Evolutionary conservation across 352 stramenopile genomes (phyloP).

Genomic region (Globisporangium alternatum): DNA sequence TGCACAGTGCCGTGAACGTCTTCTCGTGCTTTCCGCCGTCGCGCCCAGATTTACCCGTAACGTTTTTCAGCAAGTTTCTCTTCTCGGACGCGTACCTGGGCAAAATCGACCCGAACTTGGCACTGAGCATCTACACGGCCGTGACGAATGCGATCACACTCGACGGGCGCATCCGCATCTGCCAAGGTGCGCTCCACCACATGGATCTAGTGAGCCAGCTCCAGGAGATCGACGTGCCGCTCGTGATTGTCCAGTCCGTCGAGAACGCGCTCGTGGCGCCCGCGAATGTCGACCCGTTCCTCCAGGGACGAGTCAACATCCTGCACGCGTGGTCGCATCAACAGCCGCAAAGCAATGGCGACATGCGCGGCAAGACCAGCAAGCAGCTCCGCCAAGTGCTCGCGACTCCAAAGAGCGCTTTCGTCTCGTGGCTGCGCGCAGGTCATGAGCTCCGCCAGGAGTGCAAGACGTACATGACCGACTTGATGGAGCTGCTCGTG

Average conservation of each 20-base stretch:
- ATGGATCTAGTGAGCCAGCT: conserved; percentile 61
- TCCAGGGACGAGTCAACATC: conserved; percentile 71
- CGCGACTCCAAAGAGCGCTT: conserved; percentile 54
- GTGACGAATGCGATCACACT: conserved; percentile 91
- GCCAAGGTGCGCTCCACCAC: conserved; percentile 74
- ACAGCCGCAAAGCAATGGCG: conserved; percentile 37
- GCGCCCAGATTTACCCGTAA: conserved; percentile 82
- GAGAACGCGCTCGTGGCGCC: conserved; percentile 87
- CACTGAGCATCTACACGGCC: conserved; percentile 91
- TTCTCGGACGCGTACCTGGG: conserved; percentile 89
- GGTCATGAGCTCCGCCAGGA: conserved; percentile 90
- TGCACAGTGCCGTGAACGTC: conserved; percentile 81
- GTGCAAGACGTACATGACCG: conserved; percentile 72
- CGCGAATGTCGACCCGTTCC: conserved; percentile 88
- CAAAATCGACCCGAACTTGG: conserved; percentile 83
- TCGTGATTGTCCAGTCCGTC: conserved; percentile 87
- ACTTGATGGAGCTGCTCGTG: conserved; percentile 83
- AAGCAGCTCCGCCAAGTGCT: conserved; percentile 52
- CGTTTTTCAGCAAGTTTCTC: conserved; percentile 90
- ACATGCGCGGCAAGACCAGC: conserved; percentile 50
- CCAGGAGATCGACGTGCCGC: conserved; percentile 51
- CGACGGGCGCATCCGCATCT: conserved; percentile 82
- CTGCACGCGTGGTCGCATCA: conserved; percentile 80
- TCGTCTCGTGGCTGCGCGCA: conserved; percentile 86
- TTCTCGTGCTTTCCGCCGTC: conserved; percentile 79